Evolutionary conservation across 2,329 filamentous ascomycete genomes (phyloP), one percentile per base, ranked within the genome.

Genomic region (Claviceps paspali): DNA sequence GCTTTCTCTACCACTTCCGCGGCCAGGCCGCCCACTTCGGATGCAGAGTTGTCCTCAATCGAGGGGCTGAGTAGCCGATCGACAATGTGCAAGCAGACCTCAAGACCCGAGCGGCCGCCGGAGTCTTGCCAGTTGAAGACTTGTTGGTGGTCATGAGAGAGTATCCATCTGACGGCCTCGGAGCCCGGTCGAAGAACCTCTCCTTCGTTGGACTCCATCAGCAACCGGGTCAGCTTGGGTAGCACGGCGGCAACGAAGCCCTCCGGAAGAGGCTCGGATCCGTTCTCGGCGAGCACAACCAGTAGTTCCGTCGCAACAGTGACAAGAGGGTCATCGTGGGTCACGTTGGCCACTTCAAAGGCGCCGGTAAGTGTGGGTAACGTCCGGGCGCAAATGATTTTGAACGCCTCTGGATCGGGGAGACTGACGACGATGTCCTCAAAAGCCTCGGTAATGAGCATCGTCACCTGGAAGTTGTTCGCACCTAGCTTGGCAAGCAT

Each of bases 1-100:
- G 88, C 91, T 60, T 91, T 94, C 60, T 96, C 88, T 1, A 98
- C 91, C 21, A 98, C 68, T 58, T 94, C 87, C 2, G 88, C 88
- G 4, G 91, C 91, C 45, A 98, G 73, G 12, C 86, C 85, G 47
- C 91, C 91, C 30, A 98, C 87, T 61, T 98, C 88, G n/a, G 86
- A 84, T 5, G 88, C 91, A 14, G 86, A 83, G 50, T 88, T 85
- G 51, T 98, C 91, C 50, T 92, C 82, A n/a, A 96, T 79, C 2
- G 70, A 62, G 1, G 83, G 80, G 3, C 82, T 79, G 22, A 98
- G 71, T 4, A 98, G 71, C 33, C 88, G 82, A 55, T 95, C 91
- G 44, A 98, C 85, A 48, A 98, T 91, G 45, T 85, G 75, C 33
- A 98, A 71, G 41, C 85, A 84, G 22, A 93, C 79, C 56, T 96